Evolutionary conservation across 1,284 basidiomycete species (phyloP).

Genomic region (Irpex sp.): DNA sequence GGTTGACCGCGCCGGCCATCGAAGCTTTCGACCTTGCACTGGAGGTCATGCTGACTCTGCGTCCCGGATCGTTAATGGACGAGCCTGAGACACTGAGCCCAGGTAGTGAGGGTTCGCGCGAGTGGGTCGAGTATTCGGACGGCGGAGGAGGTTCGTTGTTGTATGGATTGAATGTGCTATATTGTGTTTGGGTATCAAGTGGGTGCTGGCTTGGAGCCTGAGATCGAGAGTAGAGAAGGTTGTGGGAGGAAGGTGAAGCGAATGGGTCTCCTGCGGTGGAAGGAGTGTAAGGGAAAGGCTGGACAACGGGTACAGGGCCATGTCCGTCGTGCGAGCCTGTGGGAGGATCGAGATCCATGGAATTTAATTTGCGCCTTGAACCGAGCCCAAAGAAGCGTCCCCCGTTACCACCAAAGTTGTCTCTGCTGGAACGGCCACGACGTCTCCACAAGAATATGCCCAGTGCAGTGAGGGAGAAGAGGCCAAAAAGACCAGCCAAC

Average conservation of each 20-base stretch:
- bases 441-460: conserved; percentile 22
- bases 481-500: conserved; percentile 7
- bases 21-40: conserved; percentile 47
- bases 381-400: neutral
- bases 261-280: neutral
- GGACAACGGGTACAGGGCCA: conserved; percentile 6
- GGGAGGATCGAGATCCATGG: conserved; percentile 15
- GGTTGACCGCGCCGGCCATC: conserved; percentile 39
- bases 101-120: conserved; percentile 3
- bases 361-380: conserved; percentile 6
- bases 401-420: neutral
- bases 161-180: conserved; percentile 7
- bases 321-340: conserved; percentile 9
- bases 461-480: conserved; percentile 16
- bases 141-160: neutral
- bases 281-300: conserved; percentile 14
- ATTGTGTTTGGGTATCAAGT: conserved; percentile 4
- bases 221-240: conserved; percentile 1
- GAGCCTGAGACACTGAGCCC: neutral
- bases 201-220: neutral
- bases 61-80: neutral
- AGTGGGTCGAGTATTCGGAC: conserved; percentile 6
- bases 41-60: conserved; percentile 24
- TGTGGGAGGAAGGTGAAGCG: neutral
- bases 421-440: conserved; percentile 10